These are phyloP conservation scores for Yamadazyma friedrichii DNA, from an alignment of 1,139 yeast genomes.

Conservation along the genomic window DNA sequence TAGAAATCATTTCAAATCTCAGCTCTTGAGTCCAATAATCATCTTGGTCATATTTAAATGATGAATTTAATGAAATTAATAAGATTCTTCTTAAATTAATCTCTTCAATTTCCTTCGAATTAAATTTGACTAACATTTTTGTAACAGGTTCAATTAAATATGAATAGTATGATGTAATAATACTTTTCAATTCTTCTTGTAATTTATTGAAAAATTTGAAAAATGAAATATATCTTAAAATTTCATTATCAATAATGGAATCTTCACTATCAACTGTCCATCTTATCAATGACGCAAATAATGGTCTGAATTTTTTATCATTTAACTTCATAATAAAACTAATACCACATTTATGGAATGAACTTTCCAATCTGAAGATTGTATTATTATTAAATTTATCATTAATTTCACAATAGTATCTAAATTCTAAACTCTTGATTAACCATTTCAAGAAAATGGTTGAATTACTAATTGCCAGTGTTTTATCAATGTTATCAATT, in stretches of 20 bases:
- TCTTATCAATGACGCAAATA: conserved; percentile 81
- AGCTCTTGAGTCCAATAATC: conserved; percentile 93
- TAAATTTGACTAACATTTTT: conserved; percentile 49
- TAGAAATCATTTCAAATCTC: conserved; percentile 71
- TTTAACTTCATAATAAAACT: conserved; percentile 84
- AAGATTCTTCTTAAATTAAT: conserved; percentile 68
- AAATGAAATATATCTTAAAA: conserved; percentile 65
- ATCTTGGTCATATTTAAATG: conserved; percentile 86
- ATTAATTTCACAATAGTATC: conserved; percentile 41
- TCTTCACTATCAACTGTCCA: conserved; percentile 93
- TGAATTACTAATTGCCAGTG: conserved; percentile 69
- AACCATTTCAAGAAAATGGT: conserved; percentile 70
- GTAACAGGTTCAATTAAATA: conserved; percentile 76
- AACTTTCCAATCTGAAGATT: conserved; percentile 74
- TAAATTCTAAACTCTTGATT: conserved; percentile 68
- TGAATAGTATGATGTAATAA: conserved; percentile 84
- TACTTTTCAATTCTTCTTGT: conserved; percentile 80
- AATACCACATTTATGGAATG: conserved; percentile 72
- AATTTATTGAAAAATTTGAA: conserved; percentile 84
- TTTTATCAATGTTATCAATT: conserved; percentile 68
- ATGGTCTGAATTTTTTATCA: conserved; percentile 90
- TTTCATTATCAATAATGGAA: conserved; percentile 42
- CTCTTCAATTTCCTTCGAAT: conserved; percentile 38
- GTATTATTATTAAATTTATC: conserved; percentile 65
- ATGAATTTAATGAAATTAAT: conserved; percentile 67